Evolutionary conservation across 352 stramenopile species (phyloP).

Genomic region (Pythium coloratum): DNA sequence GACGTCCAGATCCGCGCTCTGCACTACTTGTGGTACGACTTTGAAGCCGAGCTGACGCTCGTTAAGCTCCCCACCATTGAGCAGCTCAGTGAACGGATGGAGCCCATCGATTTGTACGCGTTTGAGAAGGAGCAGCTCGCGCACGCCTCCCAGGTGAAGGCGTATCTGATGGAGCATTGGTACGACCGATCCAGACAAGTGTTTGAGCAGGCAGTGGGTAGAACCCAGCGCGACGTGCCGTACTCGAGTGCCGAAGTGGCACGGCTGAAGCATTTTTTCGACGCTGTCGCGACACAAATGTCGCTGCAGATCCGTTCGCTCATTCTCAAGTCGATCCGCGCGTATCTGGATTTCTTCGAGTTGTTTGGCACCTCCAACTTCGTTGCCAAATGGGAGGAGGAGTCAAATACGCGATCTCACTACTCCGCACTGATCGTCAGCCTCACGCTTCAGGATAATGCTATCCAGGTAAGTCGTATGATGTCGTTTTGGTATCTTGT

Average conservation of each 20-base stretch:
- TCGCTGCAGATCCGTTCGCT: constrained; percentile 69
- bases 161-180: constrained; percentile 59
- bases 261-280: constrained; percentile 51
- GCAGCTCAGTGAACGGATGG: constrained; percentile 25
- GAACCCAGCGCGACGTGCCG: constrained; percentile 11
- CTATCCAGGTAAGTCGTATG: constrained; percentile 23
- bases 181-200: constrained; percentile 48
- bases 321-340: constrained; percentile 59
- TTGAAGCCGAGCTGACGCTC: constrained; percentile 42
- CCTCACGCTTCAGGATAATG: constrained; percentile 24
- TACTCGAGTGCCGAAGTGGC: constrained; percentile 26
- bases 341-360: constrained; percentile 72
- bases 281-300: constrained; percentile 68
- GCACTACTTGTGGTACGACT: constrained; percentile 65
- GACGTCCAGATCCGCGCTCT: constrained; percentile 52
- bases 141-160: constrained; percentile 44
- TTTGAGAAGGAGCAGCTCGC: constrained; percentile 61
- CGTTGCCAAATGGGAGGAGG: neutral
- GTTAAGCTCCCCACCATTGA: constrained; percentile 46
- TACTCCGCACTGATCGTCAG: constrained; percentile 27
- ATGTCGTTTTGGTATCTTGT: neutral
- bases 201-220: constrained; percentile 36
- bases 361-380: constrained; percentile 33
- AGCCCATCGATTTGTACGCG: constrained; percentile 40
- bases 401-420: neutral